These are phyloP conservation scores for Sporothrix euskadiensis DNA, from an alignment of 2,329 filamentous ascomycete species.

Conservation along the genomic window DNA sequence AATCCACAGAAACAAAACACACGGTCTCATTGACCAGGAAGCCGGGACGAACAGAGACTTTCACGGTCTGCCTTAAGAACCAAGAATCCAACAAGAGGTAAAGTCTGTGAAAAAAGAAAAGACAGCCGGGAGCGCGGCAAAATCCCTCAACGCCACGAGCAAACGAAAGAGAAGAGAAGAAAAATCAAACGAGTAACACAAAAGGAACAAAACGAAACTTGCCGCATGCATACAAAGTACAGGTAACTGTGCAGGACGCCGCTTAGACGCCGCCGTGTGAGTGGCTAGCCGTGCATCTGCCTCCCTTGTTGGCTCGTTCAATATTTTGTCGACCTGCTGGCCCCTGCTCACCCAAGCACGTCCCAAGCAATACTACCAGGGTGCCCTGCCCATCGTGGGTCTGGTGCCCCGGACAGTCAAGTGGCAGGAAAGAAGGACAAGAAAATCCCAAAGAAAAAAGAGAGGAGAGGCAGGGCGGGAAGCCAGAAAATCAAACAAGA, in stretches of 20 bases:
- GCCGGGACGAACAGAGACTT: background rate
- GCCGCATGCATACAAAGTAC: background rate
- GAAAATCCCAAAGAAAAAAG: background rate
- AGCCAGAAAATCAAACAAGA: background rate
- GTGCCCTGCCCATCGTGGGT: background rate
- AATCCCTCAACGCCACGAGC: background rate
- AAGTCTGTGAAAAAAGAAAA: background rate
- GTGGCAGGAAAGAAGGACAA: background rate
- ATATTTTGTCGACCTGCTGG: background rate
- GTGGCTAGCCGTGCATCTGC: conserved; percentile 23
- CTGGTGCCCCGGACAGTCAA: background rate
- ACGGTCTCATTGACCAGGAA: too few species aligned
- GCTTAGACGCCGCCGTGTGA: conserved; percentile 31
- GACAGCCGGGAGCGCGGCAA: background rate
- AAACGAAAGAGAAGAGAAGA: background rate
- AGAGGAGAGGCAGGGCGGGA: background rate
- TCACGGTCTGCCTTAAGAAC: background rate
- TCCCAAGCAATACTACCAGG: background rate
- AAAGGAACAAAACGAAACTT: background rate
- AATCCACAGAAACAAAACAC: background rate
- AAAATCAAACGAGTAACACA: background rate
- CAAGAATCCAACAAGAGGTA: background rate
- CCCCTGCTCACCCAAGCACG: background rate
- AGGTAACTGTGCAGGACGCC: background rate
- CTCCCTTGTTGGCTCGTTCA: conserved; percentile 22